These are phyloP conservation scores for Brasenia schreberi DNA, from an alignment of 164 flowering plant genomes.

Conservation along the genomic window DNA sequence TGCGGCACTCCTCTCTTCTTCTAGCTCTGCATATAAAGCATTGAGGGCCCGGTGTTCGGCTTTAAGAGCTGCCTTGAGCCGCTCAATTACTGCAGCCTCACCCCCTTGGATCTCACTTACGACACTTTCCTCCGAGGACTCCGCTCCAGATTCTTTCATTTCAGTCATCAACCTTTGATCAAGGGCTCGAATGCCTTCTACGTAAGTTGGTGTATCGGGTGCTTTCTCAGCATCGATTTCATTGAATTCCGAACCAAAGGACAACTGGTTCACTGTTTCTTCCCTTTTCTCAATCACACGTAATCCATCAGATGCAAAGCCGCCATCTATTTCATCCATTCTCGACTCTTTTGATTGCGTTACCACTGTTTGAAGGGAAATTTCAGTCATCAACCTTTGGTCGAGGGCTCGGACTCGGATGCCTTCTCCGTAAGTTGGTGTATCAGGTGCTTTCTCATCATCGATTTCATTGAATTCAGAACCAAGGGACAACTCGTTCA, in stretches of 20 bases:
- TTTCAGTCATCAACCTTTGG: constrained; percentile 31
- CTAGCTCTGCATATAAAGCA: constrained; percentile 54
- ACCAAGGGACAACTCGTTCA: neutral
- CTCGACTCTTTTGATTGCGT: neutral
- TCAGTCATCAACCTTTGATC: constrained; percentile 28
- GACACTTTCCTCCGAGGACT: constrained; percentile 16
- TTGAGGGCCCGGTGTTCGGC: constrained; percentile 41
- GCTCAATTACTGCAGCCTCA: constrained; percentile 13
- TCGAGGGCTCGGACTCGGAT: constrained; percentile 8
- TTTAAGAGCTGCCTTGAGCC: constrained; percentile 45
- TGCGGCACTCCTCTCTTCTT: constrained; percentile 80
- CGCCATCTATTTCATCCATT: neutral
- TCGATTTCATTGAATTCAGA: neutral
- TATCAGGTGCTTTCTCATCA: constrained; percentile 35
- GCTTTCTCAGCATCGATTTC: constrained; percentile 15
- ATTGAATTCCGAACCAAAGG: neutral
- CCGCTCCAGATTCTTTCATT: constrained; percentile 22
- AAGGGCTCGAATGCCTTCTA: constrained; percentile 25
- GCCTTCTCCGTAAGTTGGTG: constrained; percentile 40
- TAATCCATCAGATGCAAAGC: neutral
- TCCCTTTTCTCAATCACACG: neutral
- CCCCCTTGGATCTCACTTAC: constrained; percentile 33
- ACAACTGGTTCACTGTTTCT: neutral
- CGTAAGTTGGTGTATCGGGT: constrained; percentile 43
- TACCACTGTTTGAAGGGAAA: neutral